Evolutionary conservation across 495 filamentous ascomycete genomes (phyloP).

Genomic region (Podospora comata): DNA sequence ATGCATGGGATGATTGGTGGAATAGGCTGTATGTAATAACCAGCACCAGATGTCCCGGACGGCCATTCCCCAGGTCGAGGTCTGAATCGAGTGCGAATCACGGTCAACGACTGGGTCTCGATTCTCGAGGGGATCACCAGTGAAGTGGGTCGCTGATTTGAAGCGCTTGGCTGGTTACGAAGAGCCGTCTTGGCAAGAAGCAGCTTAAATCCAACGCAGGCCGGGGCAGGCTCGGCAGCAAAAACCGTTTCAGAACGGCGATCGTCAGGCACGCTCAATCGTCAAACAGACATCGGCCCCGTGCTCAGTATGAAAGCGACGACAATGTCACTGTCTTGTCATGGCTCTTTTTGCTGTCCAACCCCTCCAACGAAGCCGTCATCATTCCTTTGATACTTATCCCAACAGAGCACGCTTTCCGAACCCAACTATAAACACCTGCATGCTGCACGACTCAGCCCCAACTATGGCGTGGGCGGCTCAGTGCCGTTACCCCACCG

Average conservation of each 20-base stretch:
- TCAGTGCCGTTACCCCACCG: background rate
- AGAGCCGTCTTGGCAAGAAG: slow-evolving; percentile 19
- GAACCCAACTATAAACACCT: too few relatives aligned
- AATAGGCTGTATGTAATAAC: background rate
- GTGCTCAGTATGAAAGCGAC: background rate
- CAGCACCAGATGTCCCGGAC: background rate
- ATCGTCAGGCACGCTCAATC: slow-evolving; percentile 30
- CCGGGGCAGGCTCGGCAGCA: slow-evolving; percentile 26
- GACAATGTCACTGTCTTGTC: background rate
- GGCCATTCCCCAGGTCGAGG: background rate
- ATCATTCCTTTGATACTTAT: background rate
- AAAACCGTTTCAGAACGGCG: slow-evolving; percentile 35
- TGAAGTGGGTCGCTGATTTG: background rate
- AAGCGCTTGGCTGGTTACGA: slow-evolving; percentile 24
- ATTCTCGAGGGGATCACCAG: slow-evolving; percentile 8
- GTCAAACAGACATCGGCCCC: slow-evolving; percentile 6
- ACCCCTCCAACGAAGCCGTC: background rate
- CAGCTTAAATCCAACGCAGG: slow-evolving; percentile 15
- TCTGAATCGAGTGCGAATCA: slow-evolving; percentile 19
- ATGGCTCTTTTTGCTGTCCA: background rate
- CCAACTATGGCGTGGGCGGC: background rate
- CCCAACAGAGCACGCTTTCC: background rate
- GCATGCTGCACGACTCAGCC: too few relatives aligned
- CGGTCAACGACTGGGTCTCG: slow-evolving; percentile 16
- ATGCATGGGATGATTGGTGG: too few relatives aligned